Evolutionary conservation across 441 rosid species (phyloP).

Genomic region (Populus hybrid): DNA sequence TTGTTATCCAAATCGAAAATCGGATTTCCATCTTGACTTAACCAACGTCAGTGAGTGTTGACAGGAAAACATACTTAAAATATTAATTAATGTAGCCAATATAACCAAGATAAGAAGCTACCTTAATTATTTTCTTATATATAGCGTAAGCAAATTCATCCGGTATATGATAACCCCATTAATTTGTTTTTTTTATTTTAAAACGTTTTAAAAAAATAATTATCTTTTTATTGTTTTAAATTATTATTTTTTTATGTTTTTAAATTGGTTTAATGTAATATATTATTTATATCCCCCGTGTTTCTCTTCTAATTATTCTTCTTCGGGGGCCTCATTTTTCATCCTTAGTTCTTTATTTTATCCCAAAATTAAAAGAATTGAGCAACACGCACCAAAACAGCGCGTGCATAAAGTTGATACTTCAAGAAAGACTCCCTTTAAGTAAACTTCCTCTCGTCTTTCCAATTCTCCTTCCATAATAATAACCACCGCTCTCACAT

Average conservation of each 20-base stretch:
- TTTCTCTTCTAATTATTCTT: too few relatives aligned
- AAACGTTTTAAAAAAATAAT: too few relatives aligned
- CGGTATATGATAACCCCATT: background rate
- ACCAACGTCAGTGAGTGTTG: background rate
- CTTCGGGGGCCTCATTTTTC: too few relatives aligned
- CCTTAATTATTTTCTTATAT: background rate
- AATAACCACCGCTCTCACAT: background rate
- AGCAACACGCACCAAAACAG: constrained; percentile 28
- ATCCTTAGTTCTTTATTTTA: too few relatives aligned
- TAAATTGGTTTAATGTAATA: too few relatives aligned
- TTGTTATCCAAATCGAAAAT: background rate
- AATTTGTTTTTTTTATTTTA: too few relatives aligned
- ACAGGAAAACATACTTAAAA: background rate
- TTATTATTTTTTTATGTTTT: too few relatives aligned
- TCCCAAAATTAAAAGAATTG: background rate
- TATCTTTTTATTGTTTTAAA: too few relatives aligned
- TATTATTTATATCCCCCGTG: too few relatives aligned
- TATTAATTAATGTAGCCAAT: background rate
- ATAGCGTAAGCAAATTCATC: background rate
- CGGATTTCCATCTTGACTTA: background rate
- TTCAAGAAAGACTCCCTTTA: constrained; percentile 1
- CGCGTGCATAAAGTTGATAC: constrained; percentile 18
- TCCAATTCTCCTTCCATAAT: constrained; percentile 16
- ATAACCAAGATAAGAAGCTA: background rate
- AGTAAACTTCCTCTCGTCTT: constrained; percentile 14